Evolutionary conservation across 805 yeast genomes (phyloP).

Genomic region (Candida oleophila): DNA sequence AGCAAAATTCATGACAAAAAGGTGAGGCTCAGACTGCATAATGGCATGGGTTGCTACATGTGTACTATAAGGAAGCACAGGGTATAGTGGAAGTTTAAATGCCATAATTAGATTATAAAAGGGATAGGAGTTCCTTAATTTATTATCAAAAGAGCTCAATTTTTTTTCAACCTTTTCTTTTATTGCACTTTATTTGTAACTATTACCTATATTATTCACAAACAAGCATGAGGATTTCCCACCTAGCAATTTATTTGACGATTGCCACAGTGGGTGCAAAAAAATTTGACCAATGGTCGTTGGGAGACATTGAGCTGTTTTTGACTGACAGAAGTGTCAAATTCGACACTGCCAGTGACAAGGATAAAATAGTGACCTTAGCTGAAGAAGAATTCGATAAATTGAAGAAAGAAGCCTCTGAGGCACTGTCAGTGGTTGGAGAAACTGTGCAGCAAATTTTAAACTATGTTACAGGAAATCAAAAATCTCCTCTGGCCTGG

Average conservation of each 20-base stretch:
- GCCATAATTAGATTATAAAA: too few relatives aligned
- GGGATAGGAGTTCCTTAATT: too few relatives aligned
- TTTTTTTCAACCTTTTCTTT: too few relatives aligned
- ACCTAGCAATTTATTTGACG: neutral
- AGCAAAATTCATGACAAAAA: neutral
- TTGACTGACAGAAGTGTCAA: constrained; percentile 24
- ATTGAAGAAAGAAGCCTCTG: constrained; percentile 11
- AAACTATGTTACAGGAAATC: constrained; percentile 12
- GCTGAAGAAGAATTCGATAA: constrained; percentile 25
- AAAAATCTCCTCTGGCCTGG: constrained; percentile 15
- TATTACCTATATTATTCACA: too few relatives aligned
- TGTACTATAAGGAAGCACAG: neutral
- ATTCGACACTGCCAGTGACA: constrained; percentile 16
- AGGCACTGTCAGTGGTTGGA: constrained; percentile 6
- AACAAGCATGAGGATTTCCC: neutral
- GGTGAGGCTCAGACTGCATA: neutral
- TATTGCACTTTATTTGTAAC: neutral
- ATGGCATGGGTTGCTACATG: neutral
- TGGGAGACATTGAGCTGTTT: constrained; percentile 26
- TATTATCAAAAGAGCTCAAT: too few relatives aligned
- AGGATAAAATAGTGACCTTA: constrained; percentile 22
- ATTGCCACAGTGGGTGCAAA: constrained; percentile 3
- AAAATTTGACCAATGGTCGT: constrained; percentile 11
- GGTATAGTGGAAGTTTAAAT: neutral
- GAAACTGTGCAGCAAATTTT: constrained; percentile 14